Evolutionary conservation across 116 monocot species (phyloP).

Genomic region (Phalaenopsis hybrid): DNA sequence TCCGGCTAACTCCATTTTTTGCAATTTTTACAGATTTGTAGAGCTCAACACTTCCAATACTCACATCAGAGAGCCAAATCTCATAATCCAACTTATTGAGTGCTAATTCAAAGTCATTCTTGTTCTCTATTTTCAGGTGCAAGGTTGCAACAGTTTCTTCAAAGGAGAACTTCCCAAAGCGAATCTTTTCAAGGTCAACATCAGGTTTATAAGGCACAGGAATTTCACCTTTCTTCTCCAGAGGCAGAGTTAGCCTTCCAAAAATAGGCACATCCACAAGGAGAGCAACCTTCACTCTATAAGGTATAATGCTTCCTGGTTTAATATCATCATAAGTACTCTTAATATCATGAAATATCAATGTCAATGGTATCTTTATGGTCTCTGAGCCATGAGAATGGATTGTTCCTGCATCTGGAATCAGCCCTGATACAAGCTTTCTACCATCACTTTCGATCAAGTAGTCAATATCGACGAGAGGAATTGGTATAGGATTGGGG

Average conservation of each 20-base stretch:
- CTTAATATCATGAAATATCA: slow-evolving; percentile 29
- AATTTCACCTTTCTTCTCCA: slow-evolving; percentile 38
- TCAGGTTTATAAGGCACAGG: slow-evolving; percentile 35
- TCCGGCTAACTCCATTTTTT: slow-evolving; percentile 17
- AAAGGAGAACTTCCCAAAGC: slow-evolving; percentile 23
- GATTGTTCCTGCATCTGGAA: slow-evolving; percentile 34
- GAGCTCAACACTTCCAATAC: slow-evolving; percentile 18
- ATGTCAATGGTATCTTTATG: slow-evolving; percentile 21
- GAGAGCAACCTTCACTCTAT: slow-evolving; percentile 20
- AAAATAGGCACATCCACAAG: slow-evolving; percentile 27
- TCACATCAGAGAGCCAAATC: slow-evolving; percentile 26
- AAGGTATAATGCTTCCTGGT: slow-evolving; percentile 30
- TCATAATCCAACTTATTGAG: slow-evolving; percentile 32
- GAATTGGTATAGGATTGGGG: slow-evolving; percentile 36
- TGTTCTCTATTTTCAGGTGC: slow-evolving; percentile 32
- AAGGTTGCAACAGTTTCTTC: slow-evolving; percentile 34
- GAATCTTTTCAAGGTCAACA: slow-evolving; percentile 23
- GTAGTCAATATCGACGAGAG: slow-evolving; percentile 36
- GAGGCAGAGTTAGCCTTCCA: slow-evolving; percentile 25
- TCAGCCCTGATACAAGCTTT: slow-evolving; percentile 26
- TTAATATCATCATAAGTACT: slow-evolving; percentile 28
- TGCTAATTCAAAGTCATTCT: slow-evolving; percentile 39
- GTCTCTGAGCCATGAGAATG: slow-evolving; percentile 32
- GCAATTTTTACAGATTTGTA: slow-evolving; percentile 13
- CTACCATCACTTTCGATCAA: slow-evolving; percentile 22